A percentile compares a stretch with the other conserved stretches of the same genome.
These are phyloP conservation scores for Suillus lakei DNA, from an alignment of 768 basidiomycete species.

Conservation along the genomic window DNA sequence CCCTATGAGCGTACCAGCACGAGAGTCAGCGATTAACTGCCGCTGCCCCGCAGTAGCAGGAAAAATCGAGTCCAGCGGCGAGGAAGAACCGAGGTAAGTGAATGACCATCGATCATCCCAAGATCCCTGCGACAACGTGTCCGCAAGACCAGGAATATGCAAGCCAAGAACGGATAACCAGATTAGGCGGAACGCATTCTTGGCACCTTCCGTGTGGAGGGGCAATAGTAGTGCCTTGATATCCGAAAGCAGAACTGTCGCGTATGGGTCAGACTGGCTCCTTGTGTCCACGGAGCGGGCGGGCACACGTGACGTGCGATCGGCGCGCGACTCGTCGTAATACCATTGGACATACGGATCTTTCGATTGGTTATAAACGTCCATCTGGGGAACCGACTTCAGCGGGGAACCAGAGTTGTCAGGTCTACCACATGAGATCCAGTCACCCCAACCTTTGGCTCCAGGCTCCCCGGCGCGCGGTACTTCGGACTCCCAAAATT, in stretches of 20 bases:
- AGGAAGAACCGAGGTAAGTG: conserved; percentile 48
- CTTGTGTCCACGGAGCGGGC: conserved; percentile 56
- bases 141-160: conserved; percentile 67
- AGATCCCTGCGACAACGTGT: conserved; percentile 44
- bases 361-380: conserved; percentile 31
- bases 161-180: conserved; percentile 78
- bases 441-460: conserved; percentile 71
- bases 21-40: conserved; percentile 56
- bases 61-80: conserved; percentile 57
- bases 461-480: conserved; percentile 74
- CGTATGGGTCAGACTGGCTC: conserved; percentile 67
- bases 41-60: conserved; percentile 41
- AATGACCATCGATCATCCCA: conserved; percentile 76
- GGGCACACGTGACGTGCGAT: conserved; percentile 51
- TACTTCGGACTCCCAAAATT: conserved; percentile 84
- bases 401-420: conserved; percentile 22
- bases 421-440: conserved; percentile 53
- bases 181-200: conserved; percentile 62
- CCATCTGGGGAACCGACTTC: conserved; percentile 18
- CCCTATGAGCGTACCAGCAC: conserved; percentile 70
- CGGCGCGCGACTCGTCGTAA: conserved; percentile 54
- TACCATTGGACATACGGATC: conserved; percentile 79
- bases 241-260: conserved; percentile 74
- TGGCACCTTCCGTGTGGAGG: conserved; percentile 48
- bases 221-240: conserved; percentile 61